phyloP scores from a whole-genome alignment of 208 protist species.

The Vickermania spadyakhi region DNA sequence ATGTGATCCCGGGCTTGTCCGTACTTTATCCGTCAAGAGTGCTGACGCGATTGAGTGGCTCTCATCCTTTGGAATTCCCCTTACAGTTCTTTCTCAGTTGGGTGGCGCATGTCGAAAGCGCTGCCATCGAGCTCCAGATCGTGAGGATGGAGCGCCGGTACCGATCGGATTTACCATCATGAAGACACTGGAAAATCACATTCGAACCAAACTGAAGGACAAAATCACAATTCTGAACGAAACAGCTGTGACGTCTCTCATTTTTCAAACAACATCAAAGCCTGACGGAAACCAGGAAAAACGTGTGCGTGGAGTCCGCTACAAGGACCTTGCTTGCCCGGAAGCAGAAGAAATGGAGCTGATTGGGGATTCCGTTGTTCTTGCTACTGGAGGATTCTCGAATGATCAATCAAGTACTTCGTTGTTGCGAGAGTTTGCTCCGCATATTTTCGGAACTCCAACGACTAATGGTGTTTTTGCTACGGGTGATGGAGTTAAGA shows the following conservation, averaged over 20 bases:
- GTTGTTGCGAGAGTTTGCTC: constrained; percentile 73
- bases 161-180: constrained; percentile 83
- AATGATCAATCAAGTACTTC: constrained; percentile 41
- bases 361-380: constrained; percentile 60
- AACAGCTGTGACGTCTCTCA: constrained; percentile 23
- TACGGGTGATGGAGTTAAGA: constrained; percentile 76
- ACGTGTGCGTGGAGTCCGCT: constrained; percentile 38
- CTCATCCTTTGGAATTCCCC: constrained; percentile 46
- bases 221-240: constrained; percentile 41
- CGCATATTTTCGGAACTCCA: constrained; percentile 54
- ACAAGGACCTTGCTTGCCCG: constrained; percentile 17
- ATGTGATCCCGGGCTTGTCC: constrained; percentile 49
- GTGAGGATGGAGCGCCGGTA: constrained; percentile 43
- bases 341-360: constrained; percentile 20
- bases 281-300: constrained; percentile 34
- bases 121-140: constrained; percentile 48
- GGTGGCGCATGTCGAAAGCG: constrained; percentile 65
- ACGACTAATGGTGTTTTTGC: constrained; percentile 89
- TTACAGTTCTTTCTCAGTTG: constrained; percentile 62
- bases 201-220: constrained; percentile 33
- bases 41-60: constrained; percentile 57
- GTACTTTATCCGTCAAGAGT: constrained; percentile 48
- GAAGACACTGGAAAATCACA: constrained; percentile 41
- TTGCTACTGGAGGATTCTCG: constrained; percentile 86
- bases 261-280: constrained; percentile 16